phyloP scores from a whole-genome alignment of 768 basidiomycete species.

The Lentinula sp. region DNA sequence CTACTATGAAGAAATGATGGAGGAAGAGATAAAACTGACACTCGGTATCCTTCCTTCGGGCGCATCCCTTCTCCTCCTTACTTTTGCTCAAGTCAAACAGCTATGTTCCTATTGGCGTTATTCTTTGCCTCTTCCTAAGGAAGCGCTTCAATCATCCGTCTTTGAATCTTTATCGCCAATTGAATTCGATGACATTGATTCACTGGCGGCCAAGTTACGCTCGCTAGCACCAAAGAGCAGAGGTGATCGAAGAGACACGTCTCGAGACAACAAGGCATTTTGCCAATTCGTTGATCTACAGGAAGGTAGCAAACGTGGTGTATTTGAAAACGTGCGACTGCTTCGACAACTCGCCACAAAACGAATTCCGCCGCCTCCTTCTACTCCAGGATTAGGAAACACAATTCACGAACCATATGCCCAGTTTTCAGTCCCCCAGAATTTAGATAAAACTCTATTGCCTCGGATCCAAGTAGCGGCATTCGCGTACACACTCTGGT shows the following conservation, averaged over 20 bases:
- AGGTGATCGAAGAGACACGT: not conserved
- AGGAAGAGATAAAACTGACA: not conserved
- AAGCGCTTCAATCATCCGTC: not conserved
- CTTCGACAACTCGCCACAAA: not conserved
- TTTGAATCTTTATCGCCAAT: slow-evolving; percentile 1
- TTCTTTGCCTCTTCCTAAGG: not conserved
- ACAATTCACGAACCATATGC: not conserved
- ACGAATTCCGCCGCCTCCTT: not conserved
- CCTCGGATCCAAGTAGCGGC: not conserved
- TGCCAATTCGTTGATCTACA: not conserved
- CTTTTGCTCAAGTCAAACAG: not conserved
- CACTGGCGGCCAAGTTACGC: not conserved
- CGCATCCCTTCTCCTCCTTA: not conserved
- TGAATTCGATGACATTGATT: not conserved
- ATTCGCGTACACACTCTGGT: not conserved
- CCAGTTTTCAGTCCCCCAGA: not conserved
- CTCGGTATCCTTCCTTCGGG: slow-evolving; percentile 2
- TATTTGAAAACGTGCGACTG: not conserved
- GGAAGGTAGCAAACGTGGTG: not conserved
- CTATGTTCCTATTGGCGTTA: not conserved
- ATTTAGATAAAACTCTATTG: not conserved
- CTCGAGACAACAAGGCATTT: not conserved
- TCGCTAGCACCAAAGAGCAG: not conserved
- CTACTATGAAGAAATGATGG: not conserved
- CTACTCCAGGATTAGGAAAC: not conserved